These are phyloP conservation scores for Chaetomium strumarium DNA, from an alignment of 2,329 filamentous ascomycete genomes.

Conservation along the genomic window DNA sequence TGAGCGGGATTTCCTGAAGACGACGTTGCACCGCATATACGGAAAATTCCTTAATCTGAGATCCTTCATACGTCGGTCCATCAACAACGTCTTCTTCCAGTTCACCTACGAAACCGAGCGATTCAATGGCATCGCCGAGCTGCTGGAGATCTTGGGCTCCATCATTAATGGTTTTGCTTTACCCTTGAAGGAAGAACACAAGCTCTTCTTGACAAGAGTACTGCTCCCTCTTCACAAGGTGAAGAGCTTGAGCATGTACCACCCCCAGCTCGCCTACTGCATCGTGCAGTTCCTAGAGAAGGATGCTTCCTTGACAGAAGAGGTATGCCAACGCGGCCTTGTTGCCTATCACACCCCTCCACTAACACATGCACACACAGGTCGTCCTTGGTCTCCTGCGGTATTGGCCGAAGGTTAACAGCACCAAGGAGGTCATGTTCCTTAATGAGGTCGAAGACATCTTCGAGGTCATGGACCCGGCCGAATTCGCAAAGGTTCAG, in stretches of 20 bases:
- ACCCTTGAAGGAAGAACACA: conserved; percentile 96
- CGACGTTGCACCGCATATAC: conserved; percentile 94
- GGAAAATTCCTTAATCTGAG: conserved; percentile 97
- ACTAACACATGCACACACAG: conserved; percentile 38
- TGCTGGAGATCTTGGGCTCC: conserved; percentile 92
- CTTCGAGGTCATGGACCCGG: conserved; percentile 98
- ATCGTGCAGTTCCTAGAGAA: conserved; percentile 99
- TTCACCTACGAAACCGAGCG: conserved; percentile 98
- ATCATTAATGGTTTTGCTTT: conserved; percentile 99
- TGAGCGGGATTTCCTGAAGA: conserved; percentile 96
- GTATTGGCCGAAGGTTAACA: conserved; percentile 99
- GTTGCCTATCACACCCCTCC: background rate
- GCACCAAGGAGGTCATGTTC: conserved; percentile 99
- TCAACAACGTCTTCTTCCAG: conserved; percentile 99
- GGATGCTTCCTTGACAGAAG: conserved; percentile 92
- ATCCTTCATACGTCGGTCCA: conserved; percentile 94
- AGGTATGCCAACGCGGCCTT: conserved; percentile 51
- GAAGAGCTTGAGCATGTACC: conserved; percentile 99
- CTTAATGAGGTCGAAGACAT: conserved; percentile 99
- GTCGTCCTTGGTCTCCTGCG: conserved; percentile 89
- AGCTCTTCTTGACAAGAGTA: conserved; percentile 91
- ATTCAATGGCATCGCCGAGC: conserved; percentile 95
- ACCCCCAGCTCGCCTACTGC: conserved; percentile 95
- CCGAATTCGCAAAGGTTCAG: conserved; percentile 97
- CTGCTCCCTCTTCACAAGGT: conserved; percentile 94